Percentiles rank a stretch among this genome's conserved stretches.
Evolutionary conservation across 805 yeast species (phyloP).

Genomic region (Kodamaea laetipori): DNA sequence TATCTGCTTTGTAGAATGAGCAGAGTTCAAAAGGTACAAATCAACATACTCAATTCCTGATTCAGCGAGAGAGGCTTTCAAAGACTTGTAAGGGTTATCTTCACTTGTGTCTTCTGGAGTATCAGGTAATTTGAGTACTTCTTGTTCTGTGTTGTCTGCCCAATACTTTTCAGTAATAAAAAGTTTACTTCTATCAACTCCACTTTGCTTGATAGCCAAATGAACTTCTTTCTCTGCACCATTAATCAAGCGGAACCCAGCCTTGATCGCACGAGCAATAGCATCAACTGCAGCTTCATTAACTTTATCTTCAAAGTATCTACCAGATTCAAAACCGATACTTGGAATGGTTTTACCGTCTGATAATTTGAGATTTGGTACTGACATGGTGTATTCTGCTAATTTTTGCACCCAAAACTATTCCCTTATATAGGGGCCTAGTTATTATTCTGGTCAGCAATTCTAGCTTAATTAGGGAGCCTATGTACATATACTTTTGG

Average conservation of each 20-base stretch:
- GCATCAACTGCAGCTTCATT: slow-evolving; percentile 43
- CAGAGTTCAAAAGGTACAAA: slow-evolving; percentile 52
- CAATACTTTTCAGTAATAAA: slow-evolving; percentile 63
- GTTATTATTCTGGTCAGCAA: too few species aligned
- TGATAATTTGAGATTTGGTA: slow-evolving; percentile 26
- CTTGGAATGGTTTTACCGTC: slow-evolving; percentile 43
- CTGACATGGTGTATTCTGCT: neutral
- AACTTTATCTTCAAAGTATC: slow-evolving; percentile 40
- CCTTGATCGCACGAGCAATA: slow-evolving; percentile 46
- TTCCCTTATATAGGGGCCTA: too few species aligned
- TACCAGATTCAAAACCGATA: slow-evolving; percentile 47
- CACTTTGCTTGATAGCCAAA: slow-evolving; percentile 46
- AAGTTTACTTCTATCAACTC: slow-evolving; percentile 43
- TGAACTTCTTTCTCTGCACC: slow-evolving; percentile 66
- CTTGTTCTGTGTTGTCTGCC: slow-evolving; percentile 21
- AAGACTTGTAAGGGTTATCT: slow-evolving; percentile 41
- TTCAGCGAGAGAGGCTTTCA: slow-evolving; percentile 41
- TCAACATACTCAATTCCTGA: slow-evolving; percentile 54
- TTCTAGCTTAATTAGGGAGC: too few species aligned
- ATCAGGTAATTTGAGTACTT: too few species aligned
- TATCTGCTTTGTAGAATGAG: slow-evolving; percentile 32
- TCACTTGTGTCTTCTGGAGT: slow-evolving; percentile 7
- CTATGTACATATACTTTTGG: too few species aligned
- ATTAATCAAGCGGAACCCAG: slow-evolving; percentile 62
- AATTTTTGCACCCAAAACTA: too few species aligned